A percentile compares a stretch with the other conserved stretches of the same genome.
These are phyloP conservation scores for Exophiala mesophila DNA, from an alignment of 2,329 filamentous ascomycete genomes.

Conservation along the genomic window DNA sequence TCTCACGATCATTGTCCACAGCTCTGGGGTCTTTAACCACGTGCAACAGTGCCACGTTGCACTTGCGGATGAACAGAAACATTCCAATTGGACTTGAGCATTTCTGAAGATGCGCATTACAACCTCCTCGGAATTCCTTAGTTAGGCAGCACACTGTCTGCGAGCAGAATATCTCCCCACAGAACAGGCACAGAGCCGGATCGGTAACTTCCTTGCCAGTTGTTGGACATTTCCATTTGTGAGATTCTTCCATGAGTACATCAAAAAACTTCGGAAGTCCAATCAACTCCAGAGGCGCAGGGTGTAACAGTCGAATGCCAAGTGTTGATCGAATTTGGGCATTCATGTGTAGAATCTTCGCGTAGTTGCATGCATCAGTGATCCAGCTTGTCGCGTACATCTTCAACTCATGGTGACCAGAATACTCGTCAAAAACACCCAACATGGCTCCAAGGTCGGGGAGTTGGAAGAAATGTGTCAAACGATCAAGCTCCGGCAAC, in stretches of 20 bases:
- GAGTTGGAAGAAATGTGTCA: conserved; percentile 69
- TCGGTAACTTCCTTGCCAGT: conserved; percentile 89
- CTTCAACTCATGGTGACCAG: conserved; percentile 40
- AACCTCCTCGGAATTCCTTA: conserved; percentile 69
- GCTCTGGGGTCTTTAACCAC: conserved; percentile 21
- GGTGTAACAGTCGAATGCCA: conserved; percentile 62
- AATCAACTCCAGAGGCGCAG: conserved; percentile 88
- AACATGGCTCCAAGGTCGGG: conserved; percentile 78
- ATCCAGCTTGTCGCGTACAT: conserved; percentile 67
- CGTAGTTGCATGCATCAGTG: conserved; percentile 50
- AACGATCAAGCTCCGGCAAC: conserved; percentile 72
- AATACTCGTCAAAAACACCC: conserved; percentile 46
- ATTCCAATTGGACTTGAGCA: conserved; percentile 56
- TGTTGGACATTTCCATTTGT: conserved; percentile 74
- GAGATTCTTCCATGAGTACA: conserved; percentile 84
- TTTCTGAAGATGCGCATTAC: conserved; percentile 81
- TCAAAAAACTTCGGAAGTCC: conserved; percentile 91
- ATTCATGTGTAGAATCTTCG: conserved; percentile 1
- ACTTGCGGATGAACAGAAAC: conserved; percentile 96
- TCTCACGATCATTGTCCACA: conserved; percentile 9
- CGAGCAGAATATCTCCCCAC: conserved; percentile 92
- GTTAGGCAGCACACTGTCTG: conserved; percentile 84
- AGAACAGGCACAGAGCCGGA: conserved; percentile 87
- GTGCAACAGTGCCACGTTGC: conserved; percentile 83
- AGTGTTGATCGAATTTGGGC: conserved; percentile 33